These are phyloP conservation scores for Suaeda aralocaspica DNA, from an alignment of 148 eudicot species.

Conservation along the genomic window DNA sequence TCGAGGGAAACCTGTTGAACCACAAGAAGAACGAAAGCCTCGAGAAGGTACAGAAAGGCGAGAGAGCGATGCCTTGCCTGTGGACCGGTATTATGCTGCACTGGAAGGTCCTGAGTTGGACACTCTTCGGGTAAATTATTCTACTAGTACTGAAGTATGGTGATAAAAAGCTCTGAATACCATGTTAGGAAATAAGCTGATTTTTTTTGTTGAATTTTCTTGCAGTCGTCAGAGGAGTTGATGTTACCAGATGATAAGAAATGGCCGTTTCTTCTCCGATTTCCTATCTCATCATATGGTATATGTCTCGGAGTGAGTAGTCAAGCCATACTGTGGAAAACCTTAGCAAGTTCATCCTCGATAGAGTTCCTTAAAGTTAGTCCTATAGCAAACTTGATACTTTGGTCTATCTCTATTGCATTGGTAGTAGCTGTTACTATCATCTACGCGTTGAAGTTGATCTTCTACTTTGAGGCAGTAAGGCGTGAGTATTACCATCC, in stretches of 20 bases:
- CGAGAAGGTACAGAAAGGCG: conserved; percentile 25
- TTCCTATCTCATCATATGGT: conserved; percentile 72
- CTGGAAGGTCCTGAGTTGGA: conserved; percentile 88
- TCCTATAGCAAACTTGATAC: conserved; percentile 47
- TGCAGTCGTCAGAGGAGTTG: conserved; percentile 72
- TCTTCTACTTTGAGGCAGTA: conserved; percentile 87
- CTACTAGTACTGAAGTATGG: not conserved
- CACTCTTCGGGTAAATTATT: conserved; percentile 60
- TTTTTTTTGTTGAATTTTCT: not conserved
- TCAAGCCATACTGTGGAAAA: conserved; percentile 88
- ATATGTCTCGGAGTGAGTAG: conserved; percentile 91
- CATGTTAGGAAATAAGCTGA: not conserved
- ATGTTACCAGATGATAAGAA: conserved; percentile 75
- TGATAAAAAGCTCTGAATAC: not conserved
- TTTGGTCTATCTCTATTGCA: conserved; percentile 63
- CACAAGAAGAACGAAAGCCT: conserved; percentile 26
- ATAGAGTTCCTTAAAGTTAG: conserved; percentile 60
- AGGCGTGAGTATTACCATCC: conserved; percentile 93
- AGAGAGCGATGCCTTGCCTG: conserved; percentile 58
- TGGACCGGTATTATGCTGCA: conserved; percentile 77
- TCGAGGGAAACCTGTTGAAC: conserved; percentile 47
- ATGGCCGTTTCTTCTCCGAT: conserved; percentile 97
- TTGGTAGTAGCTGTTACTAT: conserved; percentile 36
- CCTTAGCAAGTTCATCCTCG: conserved; percentile 50
- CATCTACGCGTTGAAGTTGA: conserved; percentile 52